phyloP scores from a whole-genome alignment of 192 early-diverging fungal genomes.

The Gonapodya sp. region DNA sequence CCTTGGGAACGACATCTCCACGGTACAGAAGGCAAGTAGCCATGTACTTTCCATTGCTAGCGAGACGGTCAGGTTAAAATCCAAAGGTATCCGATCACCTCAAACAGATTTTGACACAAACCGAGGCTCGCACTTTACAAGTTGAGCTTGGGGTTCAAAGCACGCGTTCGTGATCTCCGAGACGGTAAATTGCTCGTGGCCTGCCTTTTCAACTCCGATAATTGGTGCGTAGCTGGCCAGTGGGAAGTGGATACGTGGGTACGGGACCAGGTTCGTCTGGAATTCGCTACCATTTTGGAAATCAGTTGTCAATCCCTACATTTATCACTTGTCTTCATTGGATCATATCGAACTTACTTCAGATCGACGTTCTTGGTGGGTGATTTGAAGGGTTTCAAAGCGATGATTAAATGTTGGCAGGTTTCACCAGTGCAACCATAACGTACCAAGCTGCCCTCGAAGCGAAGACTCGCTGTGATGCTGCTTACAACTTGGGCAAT shows the following conservation, averaged over 20 bases:
- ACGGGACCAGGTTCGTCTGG: conserved; percentile 17
- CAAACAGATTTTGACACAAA: background rate
- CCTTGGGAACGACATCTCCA: conserved; percentile 98
- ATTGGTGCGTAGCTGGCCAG: conserved; percentile 29
- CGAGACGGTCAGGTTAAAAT: background rate
- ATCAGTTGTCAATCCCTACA: no score
- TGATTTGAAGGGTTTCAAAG: no score
- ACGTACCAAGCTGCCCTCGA: conserved; percentile 12
- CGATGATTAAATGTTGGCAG: no score
- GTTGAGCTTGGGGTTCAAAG: conserved; percentile 97
- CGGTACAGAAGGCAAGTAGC: conserved; percentile 98
- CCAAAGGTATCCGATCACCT: background rate
- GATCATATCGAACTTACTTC: conserved; percentile 2
- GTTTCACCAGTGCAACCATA: no score
- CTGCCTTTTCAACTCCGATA: conserved; percentile 89
- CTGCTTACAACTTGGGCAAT: conserved; percentile 14
- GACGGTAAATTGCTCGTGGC: conserved; percentile 93
- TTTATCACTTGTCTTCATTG: no score
- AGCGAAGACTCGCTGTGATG: conserved; percentile 17
- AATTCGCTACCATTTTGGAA: conserved; percentile 12
- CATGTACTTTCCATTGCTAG: conserved; percentile 91
- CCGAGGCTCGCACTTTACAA: conserved; percentile 98
- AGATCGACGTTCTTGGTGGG: conserved; percentile 15
- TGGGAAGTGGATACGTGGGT: conserved; percentile 19
- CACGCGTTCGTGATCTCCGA: conserved; percentile 92